A percentile compares a stretch with the other conserved stretches of the same genome.
Evolutionary conservation across 1,139 yeast species (phyloP).

Genomic region (Pichia sp.): DNA sequence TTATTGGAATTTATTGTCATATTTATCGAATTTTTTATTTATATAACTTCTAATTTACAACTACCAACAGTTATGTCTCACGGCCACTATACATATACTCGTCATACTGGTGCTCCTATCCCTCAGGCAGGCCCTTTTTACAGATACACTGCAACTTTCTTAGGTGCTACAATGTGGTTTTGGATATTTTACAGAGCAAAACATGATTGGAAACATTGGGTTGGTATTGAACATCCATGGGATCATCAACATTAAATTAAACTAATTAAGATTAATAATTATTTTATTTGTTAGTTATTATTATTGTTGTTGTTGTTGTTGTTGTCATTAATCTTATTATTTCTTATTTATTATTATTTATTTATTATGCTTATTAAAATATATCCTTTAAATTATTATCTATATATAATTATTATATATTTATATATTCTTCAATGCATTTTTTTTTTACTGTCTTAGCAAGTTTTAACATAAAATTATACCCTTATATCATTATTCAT

Average conservation of each 20-base stretch:
- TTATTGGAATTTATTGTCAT: no score
- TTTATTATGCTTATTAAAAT: no score
- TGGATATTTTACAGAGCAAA: constrained; percentile 74
- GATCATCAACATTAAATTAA: constrained; percentile 19
- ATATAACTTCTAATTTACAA: background rate
- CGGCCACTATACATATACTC: constrained; percentile 32
- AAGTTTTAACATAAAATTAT: background rate
- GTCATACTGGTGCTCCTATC: constrained; percentile 47
- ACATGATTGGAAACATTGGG: constrained; percentile 61
- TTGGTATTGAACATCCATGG: constrained; percentile 34
- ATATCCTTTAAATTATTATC: no score
- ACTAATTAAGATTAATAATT: background rate
- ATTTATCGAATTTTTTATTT: no score
- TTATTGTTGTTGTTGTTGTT: no score
- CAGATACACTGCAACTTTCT: constrained; percentile 52
- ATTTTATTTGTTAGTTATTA: background rate
- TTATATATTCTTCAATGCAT: no score
- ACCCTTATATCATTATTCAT: background rate
- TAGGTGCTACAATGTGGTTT: constrained; percentile 86
- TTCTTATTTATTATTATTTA: no score
- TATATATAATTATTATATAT: no score
- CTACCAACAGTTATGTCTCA: background rate
- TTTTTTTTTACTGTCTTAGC: no score
- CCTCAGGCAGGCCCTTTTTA: constrained; percentile 52
- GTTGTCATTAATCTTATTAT: no score